Percentiles rank a stretch among this genome's conserved stretches.
Evolutionary conservation across 2,329 filamentous ascomycete genomes (phyloP).

Genomic region (Claviceps cyperi): DNA sequence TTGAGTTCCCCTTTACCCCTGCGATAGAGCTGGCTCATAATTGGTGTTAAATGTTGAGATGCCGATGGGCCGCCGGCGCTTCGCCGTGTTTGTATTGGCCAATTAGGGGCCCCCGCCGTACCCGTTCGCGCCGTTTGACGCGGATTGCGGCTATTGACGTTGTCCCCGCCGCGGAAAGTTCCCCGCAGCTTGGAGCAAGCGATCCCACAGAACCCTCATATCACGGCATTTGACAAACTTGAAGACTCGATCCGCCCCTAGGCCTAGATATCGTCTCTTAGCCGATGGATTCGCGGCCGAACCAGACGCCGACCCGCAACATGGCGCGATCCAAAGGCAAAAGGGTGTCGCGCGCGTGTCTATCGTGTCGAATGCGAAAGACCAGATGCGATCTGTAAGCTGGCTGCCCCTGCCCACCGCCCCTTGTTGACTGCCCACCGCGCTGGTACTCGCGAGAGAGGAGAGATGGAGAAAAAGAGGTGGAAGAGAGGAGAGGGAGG

Average conservation of each 20-base stretch:
- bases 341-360: conserved; percentile 18
- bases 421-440: background rate
- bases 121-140: background rate
- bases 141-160: conserved; percentile 5
- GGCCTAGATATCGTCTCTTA: background rate
- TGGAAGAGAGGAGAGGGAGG: background rate
- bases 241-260: conserved; percentile 4
- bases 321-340: conserved; percentile 11
- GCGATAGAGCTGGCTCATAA: background rate
- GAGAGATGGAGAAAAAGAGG: background rate
- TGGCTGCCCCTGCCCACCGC: background rate
- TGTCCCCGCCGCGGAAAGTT: conserved; percentile 1
- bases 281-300: conserved; percentile 7
- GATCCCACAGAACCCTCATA: background rate
- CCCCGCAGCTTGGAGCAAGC: conserved; percentile 1
- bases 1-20: too few relatives aligned
- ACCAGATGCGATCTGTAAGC: conserved; percentile 20
- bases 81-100: background rate
- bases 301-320: conserved; percentile 8
- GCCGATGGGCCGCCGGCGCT: background rate
- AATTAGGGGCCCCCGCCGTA: background rate
- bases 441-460: background rate
- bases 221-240: conserved; percentile 7
- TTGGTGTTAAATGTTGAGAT: background rate
- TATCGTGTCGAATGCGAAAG: conserved; percentile 18